Percentiles rank a stretch among this genome's conserved stretches.
Evolutionary conservation across 2,329 filamentous ascomycete species (phyloP).

Genomic region (Fusarium buharicum): DNA sequence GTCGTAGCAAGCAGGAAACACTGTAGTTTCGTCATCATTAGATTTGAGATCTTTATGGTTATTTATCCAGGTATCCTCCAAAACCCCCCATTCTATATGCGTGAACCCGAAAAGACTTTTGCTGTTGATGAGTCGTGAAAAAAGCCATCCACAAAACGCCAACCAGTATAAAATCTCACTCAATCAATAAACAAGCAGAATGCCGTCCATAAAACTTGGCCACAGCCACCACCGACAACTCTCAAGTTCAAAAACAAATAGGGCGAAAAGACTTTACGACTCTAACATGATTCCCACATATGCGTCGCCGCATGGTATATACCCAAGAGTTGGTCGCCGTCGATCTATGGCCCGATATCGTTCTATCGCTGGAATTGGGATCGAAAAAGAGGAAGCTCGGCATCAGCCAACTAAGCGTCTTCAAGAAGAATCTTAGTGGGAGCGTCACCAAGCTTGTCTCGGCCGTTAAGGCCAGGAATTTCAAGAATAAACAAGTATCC

Average conservation of each 20-base stretch:
- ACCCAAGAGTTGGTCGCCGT: slow-evolving; percentile 24
- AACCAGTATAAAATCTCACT: slow-evolving; percentile 42
- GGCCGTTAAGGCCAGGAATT: slow-evolving; percentile 90
- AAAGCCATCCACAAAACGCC: slow-evolving; percentile 43
- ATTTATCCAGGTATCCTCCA: slow-evolving; percentile 42
- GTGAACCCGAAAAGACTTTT: slow-evolving; percentile 42
- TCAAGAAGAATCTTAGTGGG: slow-evolving; percentile 86
- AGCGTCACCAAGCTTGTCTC: slow-evolving; percentile 82
- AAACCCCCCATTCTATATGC: slow-evolving; percentile 44
- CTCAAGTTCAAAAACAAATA: slow-evolving; percentile 31
- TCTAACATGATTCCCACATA: slow-evolving; percentile 33
- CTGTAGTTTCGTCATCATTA: slow-evolving; percentile 33
- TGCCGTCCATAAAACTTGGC: slow-evolving; percentile 18
- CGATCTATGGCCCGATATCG: slow-evolving; percentile 27
- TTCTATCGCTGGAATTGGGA: slow-evolving; percentile 27
- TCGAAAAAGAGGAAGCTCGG: slow-evolving; percentile 28
- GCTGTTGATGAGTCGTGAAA: slow-evolving; percentile 39
- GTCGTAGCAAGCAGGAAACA: slow-evolving; percentile 5
- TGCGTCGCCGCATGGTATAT: slow-evolving; percentile 21
- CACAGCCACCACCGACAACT: slow-evolving; percentile 26
- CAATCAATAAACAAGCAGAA: slow-evolving; percentile 33
- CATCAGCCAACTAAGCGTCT: slow-evolving; percentile 44
- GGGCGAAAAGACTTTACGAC: slow-evolving; percentile 25
- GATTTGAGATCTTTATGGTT: slow-evolving; percentile 41
- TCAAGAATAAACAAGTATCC: slow-evolving; percentile 97